Evolutionary conservation across 2,329 filamentous ascomycete genomes (phyloP), one percentile per base, ranked within the genome.

Genomic region (Nannizziopsis arthrosporioides): DNA sequence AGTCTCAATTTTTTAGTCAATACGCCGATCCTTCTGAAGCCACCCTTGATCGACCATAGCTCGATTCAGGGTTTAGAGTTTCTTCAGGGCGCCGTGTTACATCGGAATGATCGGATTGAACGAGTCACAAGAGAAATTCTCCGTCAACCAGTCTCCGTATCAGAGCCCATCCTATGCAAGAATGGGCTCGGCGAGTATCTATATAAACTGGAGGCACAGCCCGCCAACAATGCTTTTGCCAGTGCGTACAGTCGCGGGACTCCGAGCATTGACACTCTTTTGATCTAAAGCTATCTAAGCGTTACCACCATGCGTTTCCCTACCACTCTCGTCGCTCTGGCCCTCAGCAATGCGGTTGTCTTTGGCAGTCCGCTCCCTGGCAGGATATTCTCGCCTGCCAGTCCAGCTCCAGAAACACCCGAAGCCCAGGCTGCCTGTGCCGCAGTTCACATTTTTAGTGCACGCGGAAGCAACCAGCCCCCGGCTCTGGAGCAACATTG

Each of bases 401-500:
- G 37, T 10, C 22, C 44, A 8, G 27, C 36, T 12, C 37, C 37
- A 17, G 36, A 10, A 11, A 27, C 34, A 15, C 34, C 34, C 34
- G 12, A 35, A 12, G 15, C 14, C 8, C 27, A 14, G 11, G 12
- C 41, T 14, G 45, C 30, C 30, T 47, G 45, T 36, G 45, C 45
- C n/a, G 34, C 45, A 12, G 34, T 46, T 32, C 50, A 49, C 32
- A 47, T 47, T n/a, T 44, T 52, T n/a, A 42, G 44, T 22, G 47
- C 43, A 10, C 47, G 50, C n/a, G 50, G 44, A 30, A 49, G 42
- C 17, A 46, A 40, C 17, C 42, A 46, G 15, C 30, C 42, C 2
- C 42, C 42, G 50, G 50, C 0, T 47, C 49, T 37, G 50, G 50
- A 2, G 27, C 40, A 12, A 45, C 44, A 6, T 27, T 22, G 6